phyloP scores from a whole-genome alignment of 352 stramenopile genomes.

The Phytophthora pseudosyringae region DNA sequence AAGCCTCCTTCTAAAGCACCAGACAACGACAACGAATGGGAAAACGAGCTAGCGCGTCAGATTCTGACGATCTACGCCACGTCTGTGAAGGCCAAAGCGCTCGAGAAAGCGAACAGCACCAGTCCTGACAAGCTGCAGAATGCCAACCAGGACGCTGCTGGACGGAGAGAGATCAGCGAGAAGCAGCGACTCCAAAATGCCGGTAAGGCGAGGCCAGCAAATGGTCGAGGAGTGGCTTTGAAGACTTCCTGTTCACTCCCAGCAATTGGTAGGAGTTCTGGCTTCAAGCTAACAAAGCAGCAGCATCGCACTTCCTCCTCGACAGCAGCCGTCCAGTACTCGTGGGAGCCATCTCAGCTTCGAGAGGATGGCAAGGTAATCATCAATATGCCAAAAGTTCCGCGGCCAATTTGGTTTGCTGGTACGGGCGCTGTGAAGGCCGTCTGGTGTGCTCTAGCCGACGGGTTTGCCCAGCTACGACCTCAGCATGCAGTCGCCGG shows the following conservation, averaged over 20 bases:
- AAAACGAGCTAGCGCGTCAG: slow-evolving; percentile 91
- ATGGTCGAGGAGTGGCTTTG: background rate
- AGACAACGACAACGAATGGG: slow-evolving; percentile 83
- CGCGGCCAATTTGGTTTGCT: slow-evolving; percentile 86
- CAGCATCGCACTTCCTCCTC: slow-evolving; percentile 14
- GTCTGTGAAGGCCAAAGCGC: slow-evolving; percentile 67
- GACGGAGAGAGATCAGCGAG: background rate
- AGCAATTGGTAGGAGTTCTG: slow-evolving; percentile 13
- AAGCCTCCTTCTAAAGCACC: slow-evolving; percentile 51
- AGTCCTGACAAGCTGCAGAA: slow-evolving; percentile 9
- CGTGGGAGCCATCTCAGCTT: slow-evolving; percentile 69
- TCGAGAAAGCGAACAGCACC: slow-evolving; percentile 16
- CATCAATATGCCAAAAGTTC: slow-evolving; percentile 83
- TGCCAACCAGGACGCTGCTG: slow-evolving; percentile 1
- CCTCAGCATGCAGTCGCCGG: slow-evolving; percentile 6
- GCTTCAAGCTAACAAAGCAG: background rate
- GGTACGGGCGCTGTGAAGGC: slow-evolving; percentile 82
- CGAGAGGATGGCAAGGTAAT: slow-evolving; percentile 67
- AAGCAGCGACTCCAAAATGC: slow-evolving; percentile 1
- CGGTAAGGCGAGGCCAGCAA: background rate
- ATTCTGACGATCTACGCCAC: slow-evolving; percentile 91
- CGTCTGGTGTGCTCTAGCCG: slow-evolving; percentile 80
- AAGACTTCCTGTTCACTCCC: slow-evolving; percentile 28
- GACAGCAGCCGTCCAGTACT: slow-evolving; percentile 52
- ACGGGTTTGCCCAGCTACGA: slow-evolving; percentile 45